phyloP scores from a whole-genome alignment of 2,329 filamentous ascomycete genomes.

The Byssochlamys sp. region DNA sequence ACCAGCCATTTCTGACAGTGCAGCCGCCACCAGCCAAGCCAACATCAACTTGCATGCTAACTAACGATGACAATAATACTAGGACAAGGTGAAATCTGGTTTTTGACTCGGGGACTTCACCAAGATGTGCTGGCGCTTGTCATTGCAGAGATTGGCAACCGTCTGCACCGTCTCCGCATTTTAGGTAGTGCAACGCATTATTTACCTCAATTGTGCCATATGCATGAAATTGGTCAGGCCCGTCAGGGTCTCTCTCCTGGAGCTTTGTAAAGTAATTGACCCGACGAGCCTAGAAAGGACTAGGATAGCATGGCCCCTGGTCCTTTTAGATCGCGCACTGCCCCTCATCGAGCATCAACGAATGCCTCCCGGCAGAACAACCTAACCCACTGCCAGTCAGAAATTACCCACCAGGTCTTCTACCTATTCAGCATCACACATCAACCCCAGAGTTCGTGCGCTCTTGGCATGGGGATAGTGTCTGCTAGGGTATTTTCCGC shows the following conservation, averaged over 20 bases:
- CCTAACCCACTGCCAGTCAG: no score
- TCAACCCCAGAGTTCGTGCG: no score
- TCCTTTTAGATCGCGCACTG: neutral
- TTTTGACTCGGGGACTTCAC: neutral
- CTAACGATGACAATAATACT: neutral
- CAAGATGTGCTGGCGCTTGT: neutral
- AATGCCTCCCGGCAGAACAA: no score
- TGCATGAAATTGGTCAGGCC: neutral
- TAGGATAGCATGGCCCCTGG: neutral
- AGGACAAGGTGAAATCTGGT: neutral
- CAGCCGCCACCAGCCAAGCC: neutral
- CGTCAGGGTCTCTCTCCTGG: neutral
- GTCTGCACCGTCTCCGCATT: neutral
- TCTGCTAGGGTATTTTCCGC: no score
- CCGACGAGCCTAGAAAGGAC: neutral
- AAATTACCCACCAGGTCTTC: no score
- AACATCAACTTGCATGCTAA: neutral
- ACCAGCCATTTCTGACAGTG: neutral
- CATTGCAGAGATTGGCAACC: neutral
- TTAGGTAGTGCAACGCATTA: neutral
- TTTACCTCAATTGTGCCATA: neutral
- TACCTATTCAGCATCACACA: no score
- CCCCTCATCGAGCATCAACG: no score
- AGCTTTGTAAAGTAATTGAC: neutral
- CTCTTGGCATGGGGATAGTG: no score